A percentile compares a stretch with the other conserved stretches of the same genome.
Evolutionary conservation across 345 rosid species (phyloP).

Genomic region (Gossypium ekmanianum): DNA sequence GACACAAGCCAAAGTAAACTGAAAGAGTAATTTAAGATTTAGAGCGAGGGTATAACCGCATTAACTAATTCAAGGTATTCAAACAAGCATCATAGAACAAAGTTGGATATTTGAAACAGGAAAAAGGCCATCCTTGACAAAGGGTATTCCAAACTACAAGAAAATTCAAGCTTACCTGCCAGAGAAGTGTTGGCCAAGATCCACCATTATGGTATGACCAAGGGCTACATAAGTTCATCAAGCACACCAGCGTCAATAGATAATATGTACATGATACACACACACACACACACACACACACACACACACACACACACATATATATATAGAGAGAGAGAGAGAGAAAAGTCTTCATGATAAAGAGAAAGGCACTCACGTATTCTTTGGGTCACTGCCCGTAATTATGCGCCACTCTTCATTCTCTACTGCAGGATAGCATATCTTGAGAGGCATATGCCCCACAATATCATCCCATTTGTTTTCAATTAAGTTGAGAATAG

Average conservation of each 20-base stretch:
- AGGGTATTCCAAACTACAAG: neutral
- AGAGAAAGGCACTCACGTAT: constrained; percentile 51
- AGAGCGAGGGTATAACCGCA: neutral
- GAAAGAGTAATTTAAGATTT: constrained; percentile 17
- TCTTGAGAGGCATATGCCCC: constrained; percentile 84
- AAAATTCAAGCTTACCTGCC: constrained; percentile 76
- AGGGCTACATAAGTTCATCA: constrained; percentile 50
- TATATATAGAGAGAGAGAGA: neutral
- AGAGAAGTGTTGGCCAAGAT: constrained; percentile 95
- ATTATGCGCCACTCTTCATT: constrained; percentile 89
- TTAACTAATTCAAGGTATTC: neutral
- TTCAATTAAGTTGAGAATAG: constrained; percentile 38
- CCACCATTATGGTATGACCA: constrained; percentile 99
- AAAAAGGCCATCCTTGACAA: neutral
- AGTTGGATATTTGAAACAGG: neutral
- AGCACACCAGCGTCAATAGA: constrained; percentile 14
- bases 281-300: no score
- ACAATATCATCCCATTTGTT: constrained; percentile 82
- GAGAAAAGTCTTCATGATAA: neutral
- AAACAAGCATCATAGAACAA: neutral
- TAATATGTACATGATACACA: neutral
- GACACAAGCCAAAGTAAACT: constrained; percentile 96
- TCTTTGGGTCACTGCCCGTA: constrained; percentile 96
- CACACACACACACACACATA: neutral
- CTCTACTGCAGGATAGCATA: constrained; percentile 90